phyloP scores from a whole-genome alignment of 179 eudicot species.

The Patellifolia procumbens region DNA sequence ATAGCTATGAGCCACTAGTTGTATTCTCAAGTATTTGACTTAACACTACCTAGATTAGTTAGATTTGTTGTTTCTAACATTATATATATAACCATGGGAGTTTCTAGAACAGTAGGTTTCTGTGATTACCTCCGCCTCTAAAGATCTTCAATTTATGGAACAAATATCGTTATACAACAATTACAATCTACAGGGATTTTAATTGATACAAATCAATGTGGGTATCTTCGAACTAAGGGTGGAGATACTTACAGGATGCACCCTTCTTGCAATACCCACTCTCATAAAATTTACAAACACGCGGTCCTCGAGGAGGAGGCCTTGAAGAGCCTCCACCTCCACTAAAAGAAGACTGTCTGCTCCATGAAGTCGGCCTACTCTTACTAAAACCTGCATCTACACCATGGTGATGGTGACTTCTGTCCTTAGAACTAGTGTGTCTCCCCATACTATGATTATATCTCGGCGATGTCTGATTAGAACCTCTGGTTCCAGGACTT shows the following conservation, averaged over 20 bases:
- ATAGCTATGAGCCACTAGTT: too few species aligned
- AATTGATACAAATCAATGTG: constrained; percentile 30
- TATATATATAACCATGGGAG: too few species aligned
- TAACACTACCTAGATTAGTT: too few species aligned
- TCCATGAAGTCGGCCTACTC: constrained; percentile 39
- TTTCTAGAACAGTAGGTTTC: not conserved
- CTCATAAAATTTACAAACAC: constrained; percentile 76
- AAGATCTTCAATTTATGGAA: constrained; percentile 34
- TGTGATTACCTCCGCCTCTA: constrained; percentile 26
- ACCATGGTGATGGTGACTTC: constrained; percentile 39
- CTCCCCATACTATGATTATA: constrained; percentile 38
- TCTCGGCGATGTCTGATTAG: constrained; percentile 37
- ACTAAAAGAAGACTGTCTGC: constrained; percentile 45
- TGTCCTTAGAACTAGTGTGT: constrained; percentile 48
- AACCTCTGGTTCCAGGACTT: constrained; percentile 25
- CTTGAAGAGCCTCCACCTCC: constrained; percentile 42
- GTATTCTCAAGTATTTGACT: too few species aligned
- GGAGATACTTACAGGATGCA: constrained; percentile 68
- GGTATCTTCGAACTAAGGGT: constrained; percentile 41
- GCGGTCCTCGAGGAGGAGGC: constrained; percentile 55
- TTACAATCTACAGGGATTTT: constrained; percentile 46
- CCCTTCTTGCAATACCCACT: constrained; percentile 76
- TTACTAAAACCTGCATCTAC: constrained; percentile 39
- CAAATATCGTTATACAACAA: constrained; percentile 47
- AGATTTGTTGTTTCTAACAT: too few species aligned